These are phyloP conservation scores for Thelonectria rubi DNA, from an alignment of 2,329 filamentous ascomycete species.

Conservation along the genomic window DNA sequence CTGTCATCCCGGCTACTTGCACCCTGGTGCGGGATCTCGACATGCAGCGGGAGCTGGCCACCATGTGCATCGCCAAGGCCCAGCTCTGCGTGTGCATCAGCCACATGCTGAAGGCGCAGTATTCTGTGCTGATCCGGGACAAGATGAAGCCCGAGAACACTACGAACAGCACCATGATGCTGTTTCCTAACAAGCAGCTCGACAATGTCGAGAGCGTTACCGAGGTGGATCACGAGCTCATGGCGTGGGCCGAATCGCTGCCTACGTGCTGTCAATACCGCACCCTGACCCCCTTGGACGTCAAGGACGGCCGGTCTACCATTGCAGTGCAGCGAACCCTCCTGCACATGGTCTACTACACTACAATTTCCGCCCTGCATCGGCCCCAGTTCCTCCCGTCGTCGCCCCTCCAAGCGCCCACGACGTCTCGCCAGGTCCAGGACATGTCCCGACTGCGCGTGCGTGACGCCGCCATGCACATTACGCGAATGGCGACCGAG, in stretches of 20 bases:
- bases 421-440: constrained; percentile 73
- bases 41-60: constrained; percentile 81
- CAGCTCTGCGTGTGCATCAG: constrained; percentile 90
- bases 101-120: constrained; percentile 88
- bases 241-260: constrained; percentile 78
- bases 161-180: constrained; percentile 83
- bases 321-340: constrained; percentile 80
- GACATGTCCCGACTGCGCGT: constrained; percentile 86
- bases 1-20: constrained; percentile 75
- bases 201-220: constrained; percentile 84
- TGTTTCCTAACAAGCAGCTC: constrained; percentile 87
- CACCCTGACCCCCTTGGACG: constrained; percentile 61
- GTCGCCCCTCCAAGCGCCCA: constrained; percentile 63
- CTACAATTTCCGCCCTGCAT: constrained; percentile 89
- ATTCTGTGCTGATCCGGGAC: constrained; percentile 88
- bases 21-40: constrained; percentile 73
- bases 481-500: constrained; percentile 83
- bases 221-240: constrained; percentile 80
- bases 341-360: constrained; percentile 92
- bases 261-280: constrained; percentile 77
- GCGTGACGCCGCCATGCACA: constrained; percentile 82
- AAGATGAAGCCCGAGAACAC: constrained; percentile 81
- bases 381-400: constrained; percentile 89
- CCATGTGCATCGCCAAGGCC: constrained; percentile 91
- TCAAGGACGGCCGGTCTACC: constrained; percentile 68